Evolutionary conservation across 2,329 filamentous ascomycete genomes (phyloP).

Genomic region (Phialemoniopsis sp.): DNA sequence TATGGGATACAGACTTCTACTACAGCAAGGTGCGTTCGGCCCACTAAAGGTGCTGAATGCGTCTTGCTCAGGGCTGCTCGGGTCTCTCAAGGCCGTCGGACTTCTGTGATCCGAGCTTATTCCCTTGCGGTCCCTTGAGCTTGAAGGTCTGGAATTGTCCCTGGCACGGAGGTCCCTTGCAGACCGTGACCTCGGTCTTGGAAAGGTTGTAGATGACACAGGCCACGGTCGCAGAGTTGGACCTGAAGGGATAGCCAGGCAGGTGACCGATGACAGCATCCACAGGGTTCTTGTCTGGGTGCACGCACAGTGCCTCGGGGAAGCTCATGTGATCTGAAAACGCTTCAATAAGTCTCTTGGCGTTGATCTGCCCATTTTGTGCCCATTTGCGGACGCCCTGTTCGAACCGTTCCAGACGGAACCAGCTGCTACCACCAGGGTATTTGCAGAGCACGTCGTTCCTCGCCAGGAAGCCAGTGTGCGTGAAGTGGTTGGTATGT

Average conservation of each 20-base stretch:
- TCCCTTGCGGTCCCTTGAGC: conserved; percentile 2
- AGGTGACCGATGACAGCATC: conserved; percentile 6
- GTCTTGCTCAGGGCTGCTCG: no score
- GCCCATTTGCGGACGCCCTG: conserved; percentile 5
- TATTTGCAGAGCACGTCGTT: conserved; percentile 10
- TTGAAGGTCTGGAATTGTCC: conserved; percentile 9
- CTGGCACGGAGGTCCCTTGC: conserved; percentile 16
- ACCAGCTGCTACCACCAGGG: conserved; percentile 15
- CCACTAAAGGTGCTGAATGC: no score
- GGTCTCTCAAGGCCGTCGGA: no score
- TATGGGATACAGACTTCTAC: no score
- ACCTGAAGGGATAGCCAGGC: conserved; percentile 9
- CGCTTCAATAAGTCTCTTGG: conserved; percentile 7
- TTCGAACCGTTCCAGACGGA: conserved; percentile 10
- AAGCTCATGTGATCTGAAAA: conserved; percentile 16
- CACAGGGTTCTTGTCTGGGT: conserved; percentile 8
- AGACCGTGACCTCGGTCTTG: conserved; percentile 10
- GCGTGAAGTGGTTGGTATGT: conserved; percentile 20
- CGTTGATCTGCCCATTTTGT: conserved; percentile 3
- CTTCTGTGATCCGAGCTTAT: conserved; percentile 3
- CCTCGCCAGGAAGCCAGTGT: conserved; percentile 11
- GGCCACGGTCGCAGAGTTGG: conserved; percentile 12
- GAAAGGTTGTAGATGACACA: conserved; percentile 17
- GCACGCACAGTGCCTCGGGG: conserved; percentile 14
- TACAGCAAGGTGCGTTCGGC: no score